phyloP scores from a whole-genome alignment of 371 early-diverging fungal genomes.

The Mucor saturninus region DNA sequence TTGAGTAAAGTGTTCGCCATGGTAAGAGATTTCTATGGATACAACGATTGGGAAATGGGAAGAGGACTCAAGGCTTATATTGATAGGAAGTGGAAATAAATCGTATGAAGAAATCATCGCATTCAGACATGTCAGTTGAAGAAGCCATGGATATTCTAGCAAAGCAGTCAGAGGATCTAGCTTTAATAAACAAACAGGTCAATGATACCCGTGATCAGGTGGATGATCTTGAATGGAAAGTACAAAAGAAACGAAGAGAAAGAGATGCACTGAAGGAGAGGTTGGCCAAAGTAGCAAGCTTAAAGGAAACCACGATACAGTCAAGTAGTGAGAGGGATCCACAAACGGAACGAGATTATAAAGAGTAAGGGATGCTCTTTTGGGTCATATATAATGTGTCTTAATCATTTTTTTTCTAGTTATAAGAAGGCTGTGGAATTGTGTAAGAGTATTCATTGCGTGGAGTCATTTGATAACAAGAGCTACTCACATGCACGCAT shows the following conservation, averaged over 20 bases:
- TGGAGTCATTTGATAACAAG: conserved; percentile 14
- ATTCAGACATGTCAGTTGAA: conserved; percentile 14
- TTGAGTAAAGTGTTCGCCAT: too few species aligned
- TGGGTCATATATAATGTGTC: background rate
- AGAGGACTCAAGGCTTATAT: background rate
- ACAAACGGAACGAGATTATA: background rate
- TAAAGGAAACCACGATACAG: background rate
- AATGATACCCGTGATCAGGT: conserved; percentile 12
- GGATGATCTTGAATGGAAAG: conserved; percentile 10
- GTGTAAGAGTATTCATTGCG: conserved; percentile 7
- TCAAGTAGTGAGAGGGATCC: conserved; percentile 5
- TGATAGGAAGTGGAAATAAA: conserved; percentile 10
- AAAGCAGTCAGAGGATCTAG: conserved; percentile 5
- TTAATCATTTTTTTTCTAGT: background rate
- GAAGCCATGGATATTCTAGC: conserved; percentile 13
- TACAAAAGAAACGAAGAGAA: conserved; percentile 5
- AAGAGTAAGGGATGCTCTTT: background rate
- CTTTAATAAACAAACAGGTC: background rate
- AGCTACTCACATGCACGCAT: conserved; percentile 1
- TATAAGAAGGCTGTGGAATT: conserved; percentile 2
- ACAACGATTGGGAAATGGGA: too few species aligned
- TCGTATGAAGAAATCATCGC: conserved; percentile 6
- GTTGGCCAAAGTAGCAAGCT: background rate
- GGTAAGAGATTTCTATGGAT: too few species aligned
- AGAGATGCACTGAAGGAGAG: background rate